Conservation (phyloP, 2,329 filamentous ascomycete genomes). For the Sordariomycetes sp. region DNA sequence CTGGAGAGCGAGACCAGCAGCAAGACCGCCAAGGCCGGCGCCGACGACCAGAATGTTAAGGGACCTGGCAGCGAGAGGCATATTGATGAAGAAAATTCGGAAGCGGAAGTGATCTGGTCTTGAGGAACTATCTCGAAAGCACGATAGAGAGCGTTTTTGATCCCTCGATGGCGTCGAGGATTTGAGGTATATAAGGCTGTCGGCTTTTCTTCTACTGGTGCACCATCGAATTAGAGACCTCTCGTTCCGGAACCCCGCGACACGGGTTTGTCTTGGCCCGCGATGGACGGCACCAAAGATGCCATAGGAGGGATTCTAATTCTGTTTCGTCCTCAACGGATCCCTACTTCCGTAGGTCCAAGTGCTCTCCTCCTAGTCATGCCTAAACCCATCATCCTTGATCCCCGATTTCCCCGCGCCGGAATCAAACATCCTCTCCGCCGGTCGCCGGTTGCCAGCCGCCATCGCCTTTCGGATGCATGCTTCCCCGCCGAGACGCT, state of each 20-base stretch:
- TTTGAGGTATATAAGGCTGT: neutral
- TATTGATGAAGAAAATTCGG: neutral
- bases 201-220: neutral
- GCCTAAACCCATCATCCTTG: neutral
- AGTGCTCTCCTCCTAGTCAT: neutral
- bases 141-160: neutral
- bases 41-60: slow-evolving; percentile 11
- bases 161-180: neutral
- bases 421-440: neutral
- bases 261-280: too few species aligned
- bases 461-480: neutral
- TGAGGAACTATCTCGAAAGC: neutral
- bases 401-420: neutral
- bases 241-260: too few species aligned
- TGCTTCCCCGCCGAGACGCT: neutral
- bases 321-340: neutral
- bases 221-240: too few species aligned
- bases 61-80: slow-evolving; percentile 7
- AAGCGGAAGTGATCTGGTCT: neutral
- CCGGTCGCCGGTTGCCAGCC: neutral
- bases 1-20: slow-evolving; percentile 9
- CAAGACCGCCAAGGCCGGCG: slow-evolving; percentile 8
- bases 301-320: neutral
- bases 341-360: neutral
- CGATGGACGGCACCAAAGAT: neutral